Percentiles rank a stretch among this genome's conserved stretches.
Evolutionary conservation across 1,284 basidiomycete genomes (phyloP).

Genomic region (Lentinula novae-zelandiae): DNA sequence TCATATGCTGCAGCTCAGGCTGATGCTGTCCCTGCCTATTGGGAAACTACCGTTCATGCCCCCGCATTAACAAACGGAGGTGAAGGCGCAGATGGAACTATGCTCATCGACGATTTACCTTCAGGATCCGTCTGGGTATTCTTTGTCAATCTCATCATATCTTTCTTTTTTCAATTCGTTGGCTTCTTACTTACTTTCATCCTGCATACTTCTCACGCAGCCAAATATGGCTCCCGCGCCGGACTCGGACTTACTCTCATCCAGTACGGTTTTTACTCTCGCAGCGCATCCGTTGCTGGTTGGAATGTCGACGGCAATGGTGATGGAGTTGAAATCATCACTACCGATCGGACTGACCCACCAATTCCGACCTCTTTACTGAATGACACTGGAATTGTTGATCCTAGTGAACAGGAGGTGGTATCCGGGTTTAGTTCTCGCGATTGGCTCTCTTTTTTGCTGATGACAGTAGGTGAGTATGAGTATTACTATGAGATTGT

Average conservation of each 20-base stretch:
- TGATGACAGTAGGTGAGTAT: constrained; percentile 79
- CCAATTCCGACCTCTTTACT: constrained; percentile 15
- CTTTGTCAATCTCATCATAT: constrained; percentile 78
- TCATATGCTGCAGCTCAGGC: constrained; percentile 87
- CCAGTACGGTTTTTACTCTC: constrained; percentile 75
- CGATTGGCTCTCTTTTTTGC: constrained; percentile 87
- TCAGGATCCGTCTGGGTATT: constrained; percentile 72
- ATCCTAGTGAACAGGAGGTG: constrained; percentile 19
- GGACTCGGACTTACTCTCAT: constrained; percentile 95
- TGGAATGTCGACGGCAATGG: constrained; percentile 15
- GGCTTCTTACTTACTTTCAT: constrained; percentile 94
- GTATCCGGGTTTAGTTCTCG: constrained; percentile 36
- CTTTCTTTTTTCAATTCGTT: constrained; percentile 96
- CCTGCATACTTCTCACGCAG: constrained; percentile 92
- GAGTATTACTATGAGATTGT: constrained; percentile 7
- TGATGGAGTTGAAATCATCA: constrained; percentile 8
- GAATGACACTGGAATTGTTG: constrained; percentile 10
- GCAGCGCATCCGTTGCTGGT: constrained; percentile 26
- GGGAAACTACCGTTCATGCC: constrained; percentile 93
- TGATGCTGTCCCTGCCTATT: constrained; percentile 93
- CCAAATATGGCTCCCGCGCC: constrained; percentile 90
- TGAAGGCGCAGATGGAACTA: constrained; percentile 43
- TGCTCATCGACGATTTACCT: constrained; percentile 74
- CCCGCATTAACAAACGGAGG: constrained; percentile 42
- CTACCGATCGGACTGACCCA: neutral